Base-by-base conservation (phyloP, 2,329 filamentous ascomycete genomes). In the Aaosphaeria pasadenensis region DNA sequence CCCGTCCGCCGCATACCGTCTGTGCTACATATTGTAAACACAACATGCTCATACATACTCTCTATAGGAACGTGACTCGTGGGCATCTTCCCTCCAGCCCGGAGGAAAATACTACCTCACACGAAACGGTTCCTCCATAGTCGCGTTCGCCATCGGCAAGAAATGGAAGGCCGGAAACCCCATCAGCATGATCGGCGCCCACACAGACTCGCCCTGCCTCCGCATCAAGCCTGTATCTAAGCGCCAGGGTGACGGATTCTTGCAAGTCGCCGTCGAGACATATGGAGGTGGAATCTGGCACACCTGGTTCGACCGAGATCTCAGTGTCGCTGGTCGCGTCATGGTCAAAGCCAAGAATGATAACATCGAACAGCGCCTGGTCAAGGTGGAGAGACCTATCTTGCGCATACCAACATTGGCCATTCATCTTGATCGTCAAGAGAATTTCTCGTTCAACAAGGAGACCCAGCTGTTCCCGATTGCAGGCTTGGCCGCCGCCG, bases 231-330 rank as follows among this genome's bases (percentile, higher is more conserved):
- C 94, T 9, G 86, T 96, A 39, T 95, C 89, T 66, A 96, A 92
- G 74, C 94, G 92, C 75, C 81, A 83, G 63, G 85, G 82, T 47
- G 87, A 88, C 55, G 92, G 92, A 9, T 99, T 94, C 71, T 74
- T 96, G 54, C 94, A 99, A 73, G 86, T 99, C 48, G 94, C 91
- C 45, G 92, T 96, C 44, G 94, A 99, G 77, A 92, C 90, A 1
- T 99, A 99, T 66, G 94, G 94, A 45, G 94, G 94, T 52, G 94
- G 94, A 47, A 86, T 97, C 63, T 97, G 92, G 92, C 91, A 96
- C 72, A 95, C 89, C 42, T 99, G 84, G 94, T 99, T 99, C 66
- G 94, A 99, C 71, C 86, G 94, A 44, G 94, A 99, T 69, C 77
- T 99, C 53, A 88, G 89, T 60, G 84, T 97, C 46, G 94, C 94